phyloP scores from a whole-genome alignment of 352 stramenopile species.

The Phytophthora boehmeriae region DNA sequence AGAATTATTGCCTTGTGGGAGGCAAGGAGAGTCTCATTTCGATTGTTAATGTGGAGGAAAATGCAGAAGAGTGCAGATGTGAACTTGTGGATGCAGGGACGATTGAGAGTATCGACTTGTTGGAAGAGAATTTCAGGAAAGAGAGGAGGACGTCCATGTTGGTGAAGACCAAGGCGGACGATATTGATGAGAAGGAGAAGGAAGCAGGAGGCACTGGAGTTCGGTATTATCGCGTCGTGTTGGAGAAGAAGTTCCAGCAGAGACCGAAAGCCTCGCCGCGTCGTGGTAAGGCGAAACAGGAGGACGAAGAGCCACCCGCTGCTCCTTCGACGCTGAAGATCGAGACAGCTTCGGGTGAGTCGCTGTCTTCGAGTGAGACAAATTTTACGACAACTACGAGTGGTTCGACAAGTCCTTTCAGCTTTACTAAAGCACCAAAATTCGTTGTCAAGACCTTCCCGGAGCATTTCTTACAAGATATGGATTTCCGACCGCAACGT shows the following conservation, averaged over 20 bases:
- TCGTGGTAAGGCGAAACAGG: constrained; percentile 22
- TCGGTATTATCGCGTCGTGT: constrained; percentile 82
- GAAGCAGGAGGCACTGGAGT: constrained; percentile 26
- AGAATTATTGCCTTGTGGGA: constrained; percentile 86
- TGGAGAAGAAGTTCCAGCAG: constrained; percentile 78
- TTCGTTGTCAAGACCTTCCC: constrained; percentile 87
- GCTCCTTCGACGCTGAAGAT: constrained; percentile 27
- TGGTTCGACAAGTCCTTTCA: constrained; percentile 23
- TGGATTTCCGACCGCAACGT: constrained; percentile 84
- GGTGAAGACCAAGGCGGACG: constrained; percentile 62
- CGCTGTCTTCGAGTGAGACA: constrained; percentile 35
- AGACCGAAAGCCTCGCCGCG: constrained; percentile 20
- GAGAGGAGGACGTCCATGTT: constrained; percentile 85
- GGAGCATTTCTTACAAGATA: constrained; percentile 84
- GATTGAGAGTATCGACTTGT: constrained; percentile 77
- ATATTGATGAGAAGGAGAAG: constrained; percentile 35
- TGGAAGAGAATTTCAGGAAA: constrained; percentile 79
- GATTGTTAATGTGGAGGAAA: constrained; percentile 87
- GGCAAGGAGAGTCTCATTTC: constrained; percentile 81
- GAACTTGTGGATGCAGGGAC: constrained; percentile 68
- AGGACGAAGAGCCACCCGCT: constrained; percentile 8
- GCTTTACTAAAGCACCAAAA: constrained; percentile 26
- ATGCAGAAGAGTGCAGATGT: constrained; percentile 83
- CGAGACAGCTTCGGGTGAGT: constrained; percentile 19
- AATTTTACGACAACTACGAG: constrained; percentile 39